phyloP scores from a whole-genome alignment of 176 grass and related monocot genomes.

The Puya raimondii region DNA sequence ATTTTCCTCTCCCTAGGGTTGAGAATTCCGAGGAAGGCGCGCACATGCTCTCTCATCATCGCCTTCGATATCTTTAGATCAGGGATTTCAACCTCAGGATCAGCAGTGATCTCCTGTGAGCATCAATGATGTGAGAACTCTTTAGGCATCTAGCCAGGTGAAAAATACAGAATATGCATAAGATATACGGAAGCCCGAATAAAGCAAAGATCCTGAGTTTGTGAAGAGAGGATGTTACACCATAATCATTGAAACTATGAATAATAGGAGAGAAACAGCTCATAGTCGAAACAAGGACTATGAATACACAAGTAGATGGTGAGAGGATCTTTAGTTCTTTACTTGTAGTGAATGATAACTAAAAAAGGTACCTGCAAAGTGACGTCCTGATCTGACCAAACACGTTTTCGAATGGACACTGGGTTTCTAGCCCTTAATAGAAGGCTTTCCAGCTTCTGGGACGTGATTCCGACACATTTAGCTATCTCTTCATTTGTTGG shows the following conservation, averaged over 20 bases:
- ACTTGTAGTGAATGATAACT: neutral
- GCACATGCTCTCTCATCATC: conserved; percentile 72
- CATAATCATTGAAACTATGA: no score
- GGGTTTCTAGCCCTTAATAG: conserved; percentile 50
- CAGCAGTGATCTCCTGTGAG: conserved; percentile 59
- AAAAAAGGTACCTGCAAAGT: conserved; percentile 49
- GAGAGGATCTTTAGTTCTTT: neutral
- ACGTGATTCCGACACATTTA: conserved; percentile 51
- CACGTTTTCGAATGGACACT: conserved; percentile 46
- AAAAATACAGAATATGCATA: neutral
- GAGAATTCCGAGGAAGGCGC: conserved; percentile 48
- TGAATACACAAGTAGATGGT: no score
- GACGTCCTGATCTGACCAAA: conserved; percentile 48
- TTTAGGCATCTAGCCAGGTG: neutral
- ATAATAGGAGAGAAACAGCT: no score
- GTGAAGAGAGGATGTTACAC: no score
- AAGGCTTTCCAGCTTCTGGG: conserved; percentile 54
- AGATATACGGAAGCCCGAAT: neutral
- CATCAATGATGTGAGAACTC: neutral
- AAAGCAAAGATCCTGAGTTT: no score
- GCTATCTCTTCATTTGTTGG: conserved; percentile 59
- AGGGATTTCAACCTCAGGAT: conserved; percentile 52
- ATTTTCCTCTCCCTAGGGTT: conserved; percentile 75
- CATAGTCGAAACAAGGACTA: no score
- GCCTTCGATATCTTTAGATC: conserved; percentile 42